Evolutionary conservation across 2,329 filamentous ascomycete species (phyloP).

Genomic region (Atkinsonella hypoxylon): DNA sequence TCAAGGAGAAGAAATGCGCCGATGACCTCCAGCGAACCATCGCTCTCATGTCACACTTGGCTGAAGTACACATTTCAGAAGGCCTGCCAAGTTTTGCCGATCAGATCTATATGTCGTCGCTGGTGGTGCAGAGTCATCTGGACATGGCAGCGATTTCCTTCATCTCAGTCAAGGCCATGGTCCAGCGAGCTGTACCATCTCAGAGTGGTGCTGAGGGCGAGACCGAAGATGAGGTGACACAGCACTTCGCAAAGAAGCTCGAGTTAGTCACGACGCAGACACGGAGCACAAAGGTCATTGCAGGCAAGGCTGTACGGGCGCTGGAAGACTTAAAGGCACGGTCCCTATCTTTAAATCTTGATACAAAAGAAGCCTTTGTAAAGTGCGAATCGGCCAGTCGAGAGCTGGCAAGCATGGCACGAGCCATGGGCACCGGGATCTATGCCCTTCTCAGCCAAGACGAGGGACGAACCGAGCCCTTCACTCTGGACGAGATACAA

Average conservation of each 20-base stretch:
- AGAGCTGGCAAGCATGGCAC: conserved; percentile 53
- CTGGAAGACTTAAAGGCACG: conserved; percentile 67
- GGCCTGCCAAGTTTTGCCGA: conserved; percentile 65
- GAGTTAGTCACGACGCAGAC: conserved; percentile 64
- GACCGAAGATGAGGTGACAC: conserved; percentile 50
- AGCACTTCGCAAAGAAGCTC: conserved; percentile 57
- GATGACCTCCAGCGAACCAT: conserved; percentile 74
- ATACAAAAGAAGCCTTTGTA: conserved; percentile 58
- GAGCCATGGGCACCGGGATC: conserved; percentile 54
- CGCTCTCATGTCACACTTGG: conserved; percentile 76
- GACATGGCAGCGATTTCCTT: conserved; percentile 65
- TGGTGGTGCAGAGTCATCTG: conserved; percentile 68
- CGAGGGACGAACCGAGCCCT: conserved; percentile 56
- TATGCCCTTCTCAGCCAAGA: conserved; percentile 53
- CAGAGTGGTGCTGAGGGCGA: conserved; percentile 14
- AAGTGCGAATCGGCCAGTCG: conserved; percentile 52
- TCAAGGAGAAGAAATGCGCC: conserved; percentile 74
- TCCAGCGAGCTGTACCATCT: conserved; percentile 50
- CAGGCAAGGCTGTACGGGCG: conserved; percentile 64
- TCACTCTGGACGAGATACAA: conserved; percentile 55
- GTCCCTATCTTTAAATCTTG: conserved; percentile 59
- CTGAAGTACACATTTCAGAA: conserved; percentile 63
- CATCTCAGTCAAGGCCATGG: conserved; percentile 48
- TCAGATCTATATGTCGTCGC: conserved; percentile 64
- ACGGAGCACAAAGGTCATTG: conserved; percentile 72